These are phyloP conservation scores for Aspergillus carlsbadensis DNA, from an alignment of 495 filamentous ascomycete genomes.

Conservation along the genomic window DNA sequence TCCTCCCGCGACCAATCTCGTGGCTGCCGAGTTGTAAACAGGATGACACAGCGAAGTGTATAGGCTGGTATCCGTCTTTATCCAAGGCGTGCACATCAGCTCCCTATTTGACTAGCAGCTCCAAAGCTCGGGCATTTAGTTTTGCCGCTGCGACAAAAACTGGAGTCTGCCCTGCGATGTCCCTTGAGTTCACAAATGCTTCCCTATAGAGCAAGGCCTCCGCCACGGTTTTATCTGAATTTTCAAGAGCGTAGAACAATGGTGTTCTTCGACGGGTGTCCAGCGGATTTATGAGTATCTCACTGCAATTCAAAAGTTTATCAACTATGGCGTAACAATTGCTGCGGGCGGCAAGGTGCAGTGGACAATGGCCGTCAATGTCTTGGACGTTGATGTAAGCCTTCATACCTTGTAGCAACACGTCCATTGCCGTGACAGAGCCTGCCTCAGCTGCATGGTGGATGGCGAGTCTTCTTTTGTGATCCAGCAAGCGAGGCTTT, in stretches of 20 bases:
- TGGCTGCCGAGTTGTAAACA: background rate
- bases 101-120: background rate
- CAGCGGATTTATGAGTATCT: background rate
- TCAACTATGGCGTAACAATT: too few relatives aligned
- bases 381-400: background rate
- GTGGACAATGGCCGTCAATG: background rate
- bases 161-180: background rate
- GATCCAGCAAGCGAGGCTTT: background rate
- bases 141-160: background rate
- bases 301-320: background rate
- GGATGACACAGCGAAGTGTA: background rate
- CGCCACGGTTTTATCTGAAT: background rate
- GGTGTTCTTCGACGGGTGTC: background rate
- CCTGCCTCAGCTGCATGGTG: background rate
- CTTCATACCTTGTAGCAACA: background rate
- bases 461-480: background rate
- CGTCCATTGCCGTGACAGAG: background rate
- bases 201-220: background rate
- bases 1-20: background rate
- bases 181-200: background rate
- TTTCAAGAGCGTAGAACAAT: background rate
- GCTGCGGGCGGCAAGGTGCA: background rate
- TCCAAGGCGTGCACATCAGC: background rate
- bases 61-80: background rate
- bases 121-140: background rate